Evolutionary conservation across 352 stramenopile genomes (phyloP).

Genomic region (Thalassiosira hispida): DNA sequence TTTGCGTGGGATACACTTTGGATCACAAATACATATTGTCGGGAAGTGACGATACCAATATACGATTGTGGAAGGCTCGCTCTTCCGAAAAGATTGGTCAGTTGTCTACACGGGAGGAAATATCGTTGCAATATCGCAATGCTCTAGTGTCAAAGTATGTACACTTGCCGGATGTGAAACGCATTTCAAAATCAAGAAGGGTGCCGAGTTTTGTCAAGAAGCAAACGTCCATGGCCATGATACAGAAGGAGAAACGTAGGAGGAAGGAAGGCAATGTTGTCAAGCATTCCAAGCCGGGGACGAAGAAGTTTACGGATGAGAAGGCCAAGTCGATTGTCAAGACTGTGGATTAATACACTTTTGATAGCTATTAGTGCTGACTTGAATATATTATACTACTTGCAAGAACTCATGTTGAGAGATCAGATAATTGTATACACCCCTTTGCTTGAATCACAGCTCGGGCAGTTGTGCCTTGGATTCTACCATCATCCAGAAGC

Average conservation of each 20-base stretch:
- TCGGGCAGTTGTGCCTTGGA: too few relatives aligned
- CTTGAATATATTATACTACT: too few relatives aligned
- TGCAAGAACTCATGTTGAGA: too few relatives aligned
- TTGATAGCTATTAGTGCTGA: not conserved
- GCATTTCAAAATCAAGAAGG: constrained; percentile 91
- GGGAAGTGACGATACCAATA: constrained; percentile 98
- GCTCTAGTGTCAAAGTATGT: constrained; percentile 94
- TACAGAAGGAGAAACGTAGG: constrained; percentile 83
- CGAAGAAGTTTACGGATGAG: constrained; percentile 70
- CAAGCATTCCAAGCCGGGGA: constrained; percentile 80
- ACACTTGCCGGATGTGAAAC: constrained; percentile 93
- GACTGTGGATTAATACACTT: constrained; percentile 69
- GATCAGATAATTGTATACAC: too few relatives aligned
- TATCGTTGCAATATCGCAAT: constrained; percentile 95
- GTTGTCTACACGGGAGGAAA: constrained; percentile 83
- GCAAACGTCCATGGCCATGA: constrained; percentile 81
- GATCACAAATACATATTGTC: constrained; percentile 97
- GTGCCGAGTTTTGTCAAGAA: constrained; percentile 99
- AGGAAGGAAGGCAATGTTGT: constrained; percentile 82
- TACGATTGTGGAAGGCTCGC: constrained; percentile 98
- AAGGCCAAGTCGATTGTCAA: constrained; percentile 78
- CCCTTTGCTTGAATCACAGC: too few relatives aligned
- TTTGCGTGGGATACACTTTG: constrained; percentile 89
- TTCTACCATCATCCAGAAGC: too few relatives aligned
- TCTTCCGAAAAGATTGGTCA: constrained; percentile 94